A percentile compares a stretch with the other conserved stretches of the same genome.
Evolutionary conservation across 768 basidiomycete genomes (phyloP).

Genomic region (Xerocomellus amylosporus): DNA sequence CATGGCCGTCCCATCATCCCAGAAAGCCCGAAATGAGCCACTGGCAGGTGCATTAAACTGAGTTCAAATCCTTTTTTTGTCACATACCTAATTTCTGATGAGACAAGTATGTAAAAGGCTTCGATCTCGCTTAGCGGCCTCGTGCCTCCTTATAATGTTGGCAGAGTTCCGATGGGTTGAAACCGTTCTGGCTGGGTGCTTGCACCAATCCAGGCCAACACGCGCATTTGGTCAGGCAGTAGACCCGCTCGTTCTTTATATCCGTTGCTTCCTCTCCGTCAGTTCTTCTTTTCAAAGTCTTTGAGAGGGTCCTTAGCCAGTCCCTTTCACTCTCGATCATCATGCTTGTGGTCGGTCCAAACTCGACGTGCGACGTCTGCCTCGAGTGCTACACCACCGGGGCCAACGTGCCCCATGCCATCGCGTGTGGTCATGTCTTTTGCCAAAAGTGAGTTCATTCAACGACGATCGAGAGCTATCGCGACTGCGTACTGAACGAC

Average conservation of each 20-base stretch:
- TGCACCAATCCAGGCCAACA: slow-evolving; percentile 27
- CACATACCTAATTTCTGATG: slow-evolving; percentile 16
- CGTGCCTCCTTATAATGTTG: slow-evolving; percentile 36
- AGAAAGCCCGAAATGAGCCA: slow-evolving; percentile 29
- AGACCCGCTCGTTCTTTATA: slow-evolving; percentile 22
- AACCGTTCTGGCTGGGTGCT: slow-evolving; percentile 22
- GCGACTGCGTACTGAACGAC: slow-evolving; percentile 2
- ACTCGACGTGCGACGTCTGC: slow-evolving; percentile 75
- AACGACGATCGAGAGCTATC: slow-evolving; percentile 3
- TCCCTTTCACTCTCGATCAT: slow-evolving; percentile 42
- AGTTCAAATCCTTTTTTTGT: slow-evolving; percentile 22
- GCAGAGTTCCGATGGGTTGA: slow-evolving; percentile 20
- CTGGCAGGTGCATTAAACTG: slow-evolving; percentile 9
- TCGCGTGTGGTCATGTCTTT: slow-evolving; percentile 72
- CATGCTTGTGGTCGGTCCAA: slow-evolving; percentile 66
- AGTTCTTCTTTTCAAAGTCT: slow-evolving; percentile 4
- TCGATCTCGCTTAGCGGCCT: slow-evolving; percentile 35
- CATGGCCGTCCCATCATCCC: slow-evolving; percentile 12
- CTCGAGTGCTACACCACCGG: slow-evolving; percentile 58
- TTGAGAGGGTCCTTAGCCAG: slow-evolving; percentile 34
- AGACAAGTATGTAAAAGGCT: slow-evolving; percentile 18
- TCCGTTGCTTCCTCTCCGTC: slow-evolving; percentile 2
- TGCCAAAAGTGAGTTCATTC: slow-evolving; percentile 42
- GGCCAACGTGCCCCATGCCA: slow-evolving; percentile 57
- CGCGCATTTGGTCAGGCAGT: slow-evolving; percentile 30